Percentiles rank a stretch among this genome's conserved stretches.
Conservation (phyloP, 2,329 filamentous ascomycete genomes). For the Stemphylium lycopersici region DNA sequence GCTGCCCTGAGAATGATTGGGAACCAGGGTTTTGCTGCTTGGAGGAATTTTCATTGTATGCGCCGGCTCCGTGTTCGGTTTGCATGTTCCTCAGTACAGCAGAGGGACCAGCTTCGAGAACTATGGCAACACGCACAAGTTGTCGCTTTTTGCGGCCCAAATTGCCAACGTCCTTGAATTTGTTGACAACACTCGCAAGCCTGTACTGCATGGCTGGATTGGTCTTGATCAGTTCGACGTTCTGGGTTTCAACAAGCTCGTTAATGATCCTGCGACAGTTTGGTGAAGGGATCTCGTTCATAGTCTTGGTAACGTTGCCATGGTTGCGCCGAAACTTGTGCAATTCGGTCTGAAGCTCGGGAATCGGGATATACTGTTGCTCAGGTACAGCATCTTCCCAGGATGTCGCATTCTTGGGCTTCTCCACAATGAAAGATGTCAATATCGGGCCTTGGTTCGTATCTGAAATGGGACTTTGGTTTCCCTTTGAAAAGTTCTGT, state of each 20-base stretch:
- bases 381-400: slow-evolving; percentile 38
- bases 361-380: slow-evolving; percentile 27
- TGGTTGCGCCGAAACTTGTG: slow-evolving; percentile 29
- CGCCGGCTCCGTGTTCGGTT: neutral
- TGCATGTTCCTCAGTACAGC: slow-evolving; percentile 16
- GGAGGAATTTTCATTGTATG: neutral
- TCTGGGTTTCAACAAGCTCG: slow-evolving; percentile 38
- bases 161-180: slow-evolving; percentile 12
- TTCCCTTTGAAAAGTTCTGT: slow-evolving; percentile 15
- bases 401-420: slow-evolving; percentile 21
- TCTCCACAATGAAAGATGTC: slow-evolving; percentile 35
- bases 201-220: slow-evolving; percentile 34
- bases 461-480: slow-evolving; percentile 8
- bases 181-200: slow-evolving; percentile 36
- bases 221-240: slow-evolving; percentile 23
- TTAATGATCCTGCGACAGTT: slow-evolving; percentile 34
- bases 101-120: slow-evolving; percentile 38
- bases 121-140: slow-evolving; percentile 33
- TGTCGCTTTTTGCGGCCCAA: slow-evolving; percentile 20
- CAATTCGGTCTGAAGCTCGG: slow-evolving; percentile 31
- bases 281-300: slow-evolving; percentile 34
- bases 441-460: slow-evolving; percentile 29
- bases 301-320: slow-evolving; percentile 22
- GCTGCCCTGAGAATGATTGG: slow-evolving; percentile 9
- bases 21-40: neutral